phyloP scores from a whole-genome alignment of 176 grass and related monocot genomes.

The Elymus sibiricus region DNA sequence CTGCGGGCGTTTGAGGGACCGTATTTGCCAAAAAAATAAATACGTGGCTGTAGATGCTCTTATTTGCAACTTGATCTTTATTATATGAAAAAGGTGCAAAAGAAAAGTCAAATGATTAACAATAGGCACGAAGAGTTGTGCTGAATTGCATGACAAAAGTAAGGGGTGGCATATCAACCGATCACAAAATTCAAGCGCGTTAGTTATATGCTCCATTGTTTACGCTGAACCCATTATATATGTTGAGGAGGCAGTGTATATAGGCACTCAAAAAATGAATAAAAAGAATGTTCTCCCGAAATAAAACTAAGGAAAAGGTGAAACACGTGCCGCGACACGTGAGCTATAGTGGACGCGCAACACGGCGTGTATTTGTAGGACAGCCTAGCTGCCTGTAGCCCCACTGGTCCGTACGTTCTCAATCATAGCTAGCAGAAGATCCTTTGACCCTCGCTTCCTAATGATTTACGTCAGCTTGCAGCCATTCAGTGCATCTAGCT shows the following conservation, averaged over 20 bases:
- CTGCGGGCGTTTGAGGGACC: too few species aligned
- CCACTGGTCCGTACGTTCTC: background rate
- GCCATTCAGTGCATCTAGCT: background rate
- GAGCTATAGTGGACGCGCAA: background rate
- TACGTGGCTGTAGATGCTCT: too few species aligned
- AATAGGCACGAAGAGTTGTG: too few species aligned
- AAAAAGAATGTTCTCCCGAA: background rate
- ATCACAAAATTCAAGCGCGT: background rate
- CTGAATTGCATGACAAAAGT: too few species aligned
- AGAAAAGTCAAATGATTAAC: too few species aligned
- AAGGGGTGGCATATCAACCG: background rate
- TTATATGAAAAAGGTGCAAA: too few species aligned
- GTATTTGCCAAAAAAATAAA: too few species aligned
- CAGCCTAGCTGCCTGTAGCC: background rate
- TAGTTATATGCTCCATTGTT: background rate
- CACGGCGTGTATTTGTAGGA: background rate
- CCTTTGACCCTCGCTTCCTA: conserved; percentile 8
- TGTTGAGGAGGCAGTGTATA: background rate
- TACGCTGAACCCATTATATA: background rate
- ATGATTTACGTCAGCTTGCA: background rate
- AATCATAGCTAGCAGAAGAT: background rate
- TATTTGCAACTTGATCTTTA: too few species aligned
- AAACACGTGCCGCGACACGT: background rate
- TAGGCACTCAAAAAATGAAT: background rate
- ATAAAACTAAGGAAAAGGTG: background rate